Evolutionary conservation across 331 rosid genomes (phyloP), one percentile per base, ranked within the genome.

Genomic region (Quercus lobata): DNA sequence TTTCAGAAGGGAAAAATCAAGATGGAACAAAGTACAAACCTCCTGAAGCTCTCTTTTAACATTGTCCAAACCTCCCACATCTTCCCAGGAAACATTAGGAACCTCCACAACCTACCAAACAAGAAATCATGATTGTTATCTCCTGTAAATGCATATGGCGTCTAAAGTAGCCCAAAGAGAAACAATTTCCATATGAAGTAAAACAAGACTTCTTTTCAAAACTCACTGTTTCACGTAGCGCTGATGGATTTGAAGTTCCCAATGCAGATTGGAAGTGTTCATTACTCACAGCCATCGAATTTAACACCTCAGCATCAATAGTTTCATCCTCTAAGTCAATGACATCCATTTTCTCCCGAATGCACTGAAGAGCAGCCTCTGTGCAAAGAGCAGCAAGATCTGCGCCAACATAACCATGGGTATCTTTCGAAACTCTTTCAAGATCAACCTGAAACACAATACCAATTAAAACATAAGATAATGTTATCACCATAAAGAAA

Each of bases 181-280:
- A 57, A 57, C 21, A n/a, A n/a, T n/a, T 57, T 57, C 22, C 63
- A 57, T 19, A 24, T 21, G 65, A 58, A 10, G 65, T 22, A 22
- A 22, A 58, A 58, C 30, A 24, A 58, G 15, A 11, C 30, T 58
- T n/a, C 15, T 4, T 58, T 58, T 58, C 81, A 24, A 82, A 7
- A 89, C 93, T 85, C 80, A 89, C 91, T 29, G 90, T 90, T 87
- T 90, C 93, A 6, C 91, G 87, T 76, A 90, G 75, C 14, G 93
- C 91, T 5, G 93, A 87, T 16, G 93, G 93, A 77, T 89, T 87
- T 29, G 91, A 83, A 63, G 89, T 54, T 37, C 77, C 76, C 74
- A 90, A 73, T 37, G 93, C 89, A 60, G 84, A 82, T 73, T 86
- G 91, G 74, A 90, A 88, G 76, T 86, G 91, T 74, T 87, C 89